A percentile compares a stretch with the other conserved stretches of the same genome.
Evolutionary conservation across 805 yeast genomes (phyloP).

Genomic region (Wickerhamomyces queroliae): DNA sequence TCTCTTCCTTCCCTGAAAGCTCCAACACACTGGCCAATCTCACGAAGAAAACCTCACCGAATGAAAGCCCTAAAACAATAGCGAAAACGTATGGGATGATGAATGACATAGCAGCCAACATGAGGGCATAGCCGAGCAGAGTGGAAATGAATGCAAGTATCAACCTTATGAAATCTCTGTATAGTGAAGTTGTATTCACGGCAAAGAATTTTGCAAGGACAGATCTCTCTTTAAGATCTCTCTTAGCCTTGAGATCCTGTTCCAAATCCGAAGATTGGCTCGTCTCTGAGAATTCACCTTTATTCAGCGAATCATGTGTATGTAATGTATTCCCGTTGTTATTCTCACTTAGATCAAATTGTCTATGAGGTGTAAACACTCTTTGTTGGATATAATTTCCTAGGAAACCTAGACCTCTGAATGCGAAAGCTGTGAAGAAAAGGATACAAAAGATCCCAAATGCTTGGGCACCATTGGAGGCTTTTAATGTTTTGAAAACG

Average conservation of each 20-base stretch:
- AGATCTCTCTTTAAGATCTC: constrained; percentile 11
- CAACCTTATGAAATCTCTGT: constrained; percentile 52
- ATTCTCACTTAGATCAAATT: not conserved
- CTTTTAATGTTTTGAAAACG: constrained; percentile 47
- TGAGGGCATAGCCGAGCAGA: constrained; percentile 62
- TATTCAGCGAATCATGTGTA: not conserved
- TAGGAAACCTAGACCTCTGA: constrained; percentile 54
- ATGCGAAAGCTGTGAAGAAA: constrained; percentile 50
- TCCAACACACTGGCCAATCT: constrained; percentile 39
- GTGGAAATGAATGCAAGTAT: constrained; percentile 54
- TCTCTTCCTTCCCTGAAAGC: constrained; percentile 21
- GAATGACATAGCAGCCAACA: constrained; percentile 77
- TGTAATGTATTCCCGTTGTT: not conserved
- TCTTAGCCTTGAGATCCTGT: not conserved
- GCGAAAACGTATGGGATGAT: constrained; percentile 68
- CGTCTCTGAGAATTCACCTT: not conserved
- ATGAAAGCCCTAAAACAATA: constrained; percentile 59
- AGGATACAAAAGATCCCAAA: constrained; percentile 68
- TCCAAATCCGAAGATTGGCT: not conserved
- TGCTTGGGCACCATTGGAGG: constrained; percentile 51
- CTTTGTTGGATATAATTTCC: constrained; percentile 62
- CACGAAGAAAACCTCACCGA: constrained; percentile 67
- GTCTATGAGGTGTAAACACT: constrained; percentile 31
- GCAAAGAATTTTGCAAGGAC: constrained; percentile 27
- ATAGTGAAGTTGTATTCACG: constrained; percentile 28